Conservation (phyloP, 768 basidiomycete genomes). For the Mycena vitilis region DNA sequence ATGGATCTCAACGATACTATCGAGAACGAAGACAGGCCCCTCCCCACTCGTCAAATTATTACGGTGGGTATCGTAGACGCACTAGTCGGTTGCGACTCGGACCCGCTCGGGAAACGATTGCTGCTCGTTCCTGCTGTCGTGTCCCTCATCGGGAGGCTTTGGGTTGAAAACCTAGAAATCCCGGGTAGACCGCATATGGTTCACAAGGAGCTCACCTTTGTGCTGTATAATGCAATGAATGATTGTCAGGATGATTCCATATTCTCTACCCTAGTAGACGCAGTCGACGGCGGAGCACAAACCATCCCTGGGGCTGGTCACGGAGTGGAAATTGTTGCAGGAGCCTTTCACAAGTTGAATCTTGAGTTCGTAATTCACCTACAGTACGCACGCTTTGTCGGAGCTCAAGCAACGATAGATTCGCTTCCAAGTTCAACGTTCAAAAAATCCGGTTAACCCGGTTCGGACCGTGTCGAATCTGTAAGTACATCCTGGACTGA, state of each 20-base stretch:
- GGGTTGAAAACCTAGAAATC: slow-evolving; percentile 27
- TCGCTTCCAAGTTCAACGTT: no score
- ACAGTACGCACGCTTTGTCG: no score
- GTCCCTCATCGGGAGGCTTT: slow-evolving; percentile 27
- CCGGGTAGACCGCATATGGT: slow-evolving; percentile 21
- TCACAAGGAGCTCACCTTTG: slow-evolving; percentile 29
- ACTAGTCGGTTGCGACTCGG: slow-evolving; percentile 27
- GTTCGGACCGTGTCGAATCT: no score
- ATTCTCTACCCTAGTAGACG: slow-evolving; percentile 15
- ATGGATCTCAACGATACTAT: slow-evolving; percentile 26
- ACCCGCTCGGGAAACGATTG: slow-evolving; percentile 25
- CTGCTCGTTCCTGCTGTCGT: slow-evolving; percentile 23
- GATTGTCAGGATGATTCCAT: slow-evolving; percentile 18
- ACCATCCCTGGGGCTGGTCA: slow-evolving; percentile 22
- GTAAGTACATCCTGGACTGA: no score
- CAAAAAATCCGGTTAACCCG: no score
- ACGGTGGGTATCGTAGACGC: slow-evolving; percentile 27
- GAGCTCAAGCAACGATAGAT: no score
- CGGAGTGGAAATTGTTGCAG: slow-evolving; percentile 13
- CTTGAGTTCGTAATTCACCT: no score
- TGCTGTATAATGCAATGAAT: slow-evolving; percentile 25
- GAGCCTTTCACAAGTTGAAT: no score
- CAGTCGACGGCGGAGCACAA: slow-evolving; percentile 25
- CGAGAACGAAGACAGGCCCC: slow-evolving; percentile 22
- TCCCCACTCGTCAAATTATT: slow-evolving; percentile 19